These are phyloP conservation scores for Phoenix roebelenii DNA, from an alignment of 176 grass and related monocot species.

Conservation along the genomic window DNA sequence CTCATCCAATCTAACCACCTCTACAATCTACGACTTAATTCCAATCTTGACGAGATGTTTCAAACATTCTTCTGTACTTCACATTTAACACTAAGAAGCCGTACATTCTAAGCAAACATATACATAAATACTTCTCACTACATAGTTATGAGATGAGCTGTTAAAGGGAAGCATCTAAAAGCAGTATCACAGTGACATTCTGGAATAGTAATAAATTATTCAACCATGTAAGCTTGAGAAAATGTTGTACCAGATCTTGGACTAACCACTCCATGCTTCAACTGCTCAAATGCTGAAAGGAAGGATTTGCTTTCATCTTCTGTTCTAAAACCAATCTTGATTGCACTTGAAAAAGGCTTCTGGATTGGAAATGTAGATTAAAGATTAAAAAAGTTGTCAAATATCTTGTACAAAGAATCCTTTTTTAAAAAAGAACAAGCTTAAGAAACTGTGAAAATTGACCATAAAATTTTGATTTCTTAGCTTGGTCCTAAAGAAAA, in stretches of 20 bases:
- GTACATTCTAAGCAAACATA: too few species aligned
- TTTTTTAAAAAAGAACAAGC: constrained; percentile 14
- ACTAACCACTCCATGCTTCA: constrained; percentile 53
- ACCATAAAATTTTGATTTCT: too few species aligned
- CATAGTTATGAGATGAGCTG: background rate
- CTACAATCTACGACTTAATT: too few species aligned
- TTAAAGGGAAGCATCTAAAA: constrained; percentile 5
- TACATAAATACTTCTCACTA: too few species aligned
- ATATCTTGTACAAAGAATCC: constrained; percentile 23
- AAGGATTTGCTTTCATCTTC: constrained; percentile 87
- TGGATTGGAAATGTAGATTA: constrained; percentile 36
- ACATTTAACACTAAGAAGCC: too few species aligned
- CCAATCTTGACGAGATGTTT: too few species aligned
- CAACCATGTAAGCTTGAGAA: constrained; percentile 28
- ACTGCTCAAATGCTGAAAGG: constrained; percentile 66
- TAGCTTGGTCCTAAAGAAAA: too few species aligned
- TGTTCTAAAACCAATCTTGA: constrained; percentile 81
- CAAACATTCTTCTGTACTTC: too few species aligned
- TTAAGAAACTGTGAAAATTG: too few species aligned
- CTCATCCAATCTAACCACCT: too few species aligned
- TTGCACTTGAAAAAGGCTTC: constrained; percentile 83
- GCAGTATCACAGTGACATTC: constrained; percentile 9
- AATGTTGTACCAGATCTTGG: constrained; percentile 52
- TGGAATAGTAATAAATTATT: constrained; percentile 32
- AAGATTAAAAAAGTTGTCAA: constrained; percentile 29